Evolutionary conservation across 352 stramenopile species (phyloP).

Genomic region (Discostella stelligera): DNA sequence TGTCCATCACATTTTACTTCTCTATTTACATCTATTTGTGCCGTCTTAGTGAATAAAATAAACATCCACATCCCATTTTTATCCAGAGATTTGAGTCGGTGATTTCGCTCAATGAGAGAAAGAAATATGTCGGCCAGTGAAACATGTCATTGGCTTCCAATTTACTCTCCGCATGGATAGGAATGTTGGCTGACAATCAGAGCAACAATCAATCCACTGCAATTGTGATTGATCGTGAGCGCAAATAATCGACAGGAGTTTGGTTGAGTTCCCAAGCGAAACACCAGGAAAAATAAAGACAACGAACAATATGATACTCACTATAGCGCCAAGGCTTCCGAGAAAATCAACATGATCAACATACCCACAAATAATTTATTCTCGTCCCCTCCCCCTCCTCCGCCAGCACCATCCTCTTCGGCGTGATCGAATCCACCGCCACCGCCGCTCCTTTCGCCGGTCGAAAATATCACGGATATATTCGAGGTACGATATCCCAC

Average conservation of each 20-base stretch:
- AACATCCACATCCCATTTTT: not conserved
- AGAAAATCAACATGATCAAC: slow-evolving; percentile 84
- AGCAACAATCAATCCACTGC: slow-evolving; percentile 77
- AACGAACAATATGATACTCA: no score
- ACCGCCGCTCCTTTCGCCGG: slow-evolving; percentile 38
- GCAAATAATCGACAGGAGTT: not conserved
- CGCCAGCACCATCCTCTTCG: slow-evolving; percentile 29
- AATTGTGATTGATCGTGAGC: not conserved
- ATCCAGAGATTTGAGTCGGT: not conserved
- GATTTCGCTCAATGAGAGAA: not conserved
- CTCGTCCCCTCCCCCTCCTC: slow-evolving; percentile 72
- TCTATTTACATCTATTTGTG: not conserved
- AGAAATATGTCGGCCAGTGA: not conserved
- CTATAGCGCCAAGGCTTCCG: slow-evolving; percentile 78
- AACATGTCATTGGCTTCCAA: not conserved
- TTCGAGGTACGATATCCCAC: slow-evolving; percentile 70
- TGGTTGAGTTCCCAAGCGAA: slow-evolving; percentile 7
- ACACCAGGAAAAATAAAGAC: not conserved
- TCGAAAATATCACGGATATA: slow-evolving; percentile 75
- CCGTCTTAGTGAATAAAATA: not conserved
- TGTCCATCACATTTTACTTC: not conserved
- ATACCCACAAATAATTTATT: slow-evolving; percentile 80
- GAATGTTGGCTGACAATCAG: slow-evolving; percentile 81
- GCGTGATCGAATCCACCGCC: slow-evolving; percentile 50
- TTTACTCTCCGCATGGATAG: slow-evolving; percentile 58